Percentiles rank a stretch among this genome's conserved stretches.
These are phyloP conservation scores for Acanthamoeba healyi DNA, from an alignment of 208 protist species.

Conservation along the genomic window DNA sequence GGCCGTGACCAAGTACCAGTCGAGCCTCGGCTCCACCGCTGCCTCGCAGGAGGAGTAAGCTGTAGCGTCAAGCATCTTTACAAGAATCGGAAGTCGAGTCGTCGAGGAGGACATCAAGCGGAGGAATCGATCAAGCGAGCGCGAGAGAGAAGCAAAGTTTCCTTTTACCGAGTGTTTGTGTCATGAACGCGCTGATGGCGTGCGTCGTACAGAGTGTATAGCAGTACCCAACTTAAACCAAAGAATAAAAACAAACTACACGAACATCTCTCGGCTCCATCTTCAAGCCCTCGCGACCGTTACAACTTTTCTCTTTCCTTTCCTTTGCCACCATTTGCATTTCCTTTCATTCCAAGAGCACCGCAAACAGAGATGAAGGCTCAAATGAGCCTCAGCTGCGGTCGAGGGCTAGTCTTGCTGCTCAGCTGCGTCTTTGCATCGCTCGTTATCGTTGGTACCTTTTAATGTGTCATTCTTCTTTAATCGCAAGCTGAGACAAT, in stretches of 20 bases:
- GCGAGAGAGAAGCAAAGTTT: neutral
- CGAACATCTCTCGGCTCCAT: no score
- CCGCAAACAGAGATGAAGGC: neutral
- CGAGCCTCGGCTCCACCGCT: conserved; percentile 60
- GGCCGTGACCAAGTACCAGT: conserved; percentile 70
- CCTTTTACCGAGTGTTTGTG: neutral
- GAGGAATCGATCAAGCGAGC: no score
- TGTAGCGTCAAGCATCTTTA: neutral
- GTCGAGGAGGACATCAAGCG: neutral
- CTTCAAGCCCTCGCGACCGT: neutral
- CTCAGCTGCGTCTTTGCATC: no score
- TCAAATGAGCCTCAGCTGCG: no score
- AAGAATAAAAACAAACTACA: neutral
- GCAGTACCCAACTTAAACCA: neutral
- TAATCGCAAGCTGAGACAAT: neutral
- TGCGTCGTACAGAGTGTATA: conserved; percentile 48
- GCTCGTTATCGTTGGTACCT: no score
- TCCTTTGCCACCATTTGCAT: neutral
- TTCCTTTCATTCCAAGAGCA: neutral
- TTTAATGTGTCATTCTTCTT: no score
- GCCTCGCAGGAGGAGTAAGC: conserved; percentile 56
- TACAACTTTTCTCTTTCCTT: neutral
- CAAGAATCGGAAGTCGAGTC: neutral
- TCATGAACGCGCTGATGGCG: conserved; percentile 25
- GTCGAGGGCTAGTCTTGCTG: no score